These are phyloP conservation scores for Phellinidium pouzarii DNA, from an alignment of 1,284 basidiomycete species.

Conservation along the genomic window DNA sequence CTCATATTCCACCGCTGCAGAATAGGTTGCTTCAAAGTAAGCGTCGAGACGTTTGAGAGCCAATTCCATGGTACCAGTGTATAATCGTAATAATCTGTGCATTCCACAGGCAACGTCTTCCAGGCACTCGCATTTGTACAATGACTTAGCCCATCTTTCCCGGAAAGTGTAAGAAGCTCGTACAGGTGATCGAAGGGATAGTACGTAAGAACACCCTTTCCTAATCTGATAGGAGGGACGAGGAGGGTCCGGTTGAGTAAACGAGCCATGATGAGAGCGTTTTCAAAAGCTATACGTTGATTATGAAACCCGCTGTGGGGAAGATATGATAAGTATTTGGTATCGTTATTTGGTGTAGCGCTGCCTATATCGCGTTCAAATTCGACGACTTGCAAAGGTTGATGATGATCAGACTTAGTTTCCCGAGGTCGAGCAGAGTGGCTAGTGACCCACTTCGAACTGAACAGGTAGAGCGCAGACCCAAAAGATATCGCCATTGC, in stretches of 20 bases:
- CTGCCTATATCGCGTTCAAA: slow-evolving; percentile 11
- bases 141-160: slow-evolving; percentile 46
- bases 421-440: slow-evolving; percentile 20
- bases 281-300: slow-evolving; percentile 78
- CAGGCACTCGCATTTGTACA: slow-evolving; percentile 34
- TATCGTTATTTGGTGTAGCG: slow-evolving; percentile 21
- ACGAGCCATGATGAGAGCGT: slow-evolving; percentile 62
- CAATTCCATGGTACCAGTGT: slow-evolving; percentile 62
- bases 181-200: slow-evolving; percentile 52
- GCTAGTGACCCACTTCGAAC: slow-evolving; percentile 46
- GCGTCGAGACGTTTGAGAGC: slow-evolving; percentile 47
- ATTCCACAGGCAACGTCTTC: slow-evolving; percentile 42
- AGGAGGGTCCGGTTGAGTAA: slow-evolving; percentile 70
- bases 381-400: slow-evolving; percentile 22
- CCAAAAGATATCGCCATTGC: slow-evolving; percentile 48
- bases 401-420: slow-evolving; percentile 26
- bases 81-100: slow-evolving; percentile 49
- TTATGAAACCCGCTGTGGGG: slow-evolving; percentile 82
- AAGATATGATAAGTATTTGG: slow-evolving; percentile 54
- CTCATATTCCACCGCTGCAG: slow-evolving; percentile 43
- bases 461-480: slow-evolving; percentile 56
- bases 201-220: slow-evolving; percentile 55
- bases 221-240: slow-evolving; percentile 64
- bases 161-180: slow-evolving; percentile 39
- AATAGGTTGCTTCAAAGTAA: slow-evolving; percentile 34